A percentile compares a stretch with the other conserved stretches of the same genome.
Conservation (phyloP, 768 basidiomycete species). For the Leccinum disarticulatum region DNA sequence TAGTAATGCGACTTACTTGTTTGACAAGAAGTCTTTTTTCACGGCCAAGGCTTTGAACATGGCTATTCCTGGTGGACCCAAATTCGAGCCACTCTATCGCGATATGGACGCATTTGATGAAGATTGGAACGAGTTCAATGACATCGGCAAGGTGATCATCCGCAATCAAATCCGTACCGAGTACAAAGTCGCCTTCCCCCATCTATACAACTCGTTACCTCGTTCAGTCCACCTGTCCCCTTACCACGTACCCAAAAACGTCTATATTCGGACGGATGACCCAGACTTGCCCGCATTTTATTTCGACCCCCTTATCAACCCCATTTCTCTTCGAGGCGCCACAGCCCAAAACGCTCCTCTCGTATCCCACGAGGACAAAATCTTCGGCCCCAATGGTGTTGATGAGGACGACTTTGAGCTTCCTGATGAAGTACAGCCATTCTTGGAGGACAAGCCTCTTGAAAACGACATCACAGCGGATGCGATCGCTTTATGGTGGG, state of each 20-base stretch:
- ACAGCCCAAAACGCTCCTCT: conserved; percentile 79
- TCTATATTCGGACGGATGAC: conserved; percentile 98
- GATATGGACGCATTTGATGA: conserved; percentile 98
- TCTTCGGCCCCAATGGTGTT: conserved; percentile 84
- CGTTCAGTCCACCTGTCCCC: conserved; percentile 90
- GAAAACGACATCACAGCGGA: conserved; percentile 94
- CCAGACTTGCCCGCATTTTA: conserved; percentile 99
- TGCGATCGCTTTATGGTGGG: conserved; percentile 98
- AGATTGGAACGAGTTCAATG: conserved; percentile 99
- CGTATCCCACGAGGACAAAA: conserved; percentile 85
- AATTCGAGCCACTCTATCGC: conserved; percentile 95
- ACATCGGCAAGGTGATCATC: conserved; percentile 99
- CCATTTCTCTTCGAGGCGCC: conserved; percentile 88
- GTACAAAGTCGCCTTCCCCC: conserved; percentile 99
- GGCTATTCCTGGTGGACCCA: conserved; percentile 97
- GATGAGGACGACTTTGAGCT: conserved; percentile 90
- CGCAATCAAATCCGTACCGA: conserved; percentile 98
- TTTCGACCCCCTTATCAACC: conserved; percentile 98
- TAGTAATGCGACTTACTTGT: conserved; percentile 86
- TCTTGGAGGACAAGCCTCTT: conserved; percentile 74
- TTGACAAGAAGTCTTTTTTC: conserved; percentile 98
- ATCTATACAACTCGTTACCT: conserved; percentile 96
- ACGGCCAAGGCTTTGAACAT: conserved; percentile 96
- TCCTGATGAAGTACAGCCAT: conserved; percentile 74
- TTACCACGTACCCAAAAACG: conserved; percentile 94